These are phyloP conservation scores for Beta vulgaris DNA, from an alignment of 148 eudicot genomes.

Conservation along the genomic window DNA sequence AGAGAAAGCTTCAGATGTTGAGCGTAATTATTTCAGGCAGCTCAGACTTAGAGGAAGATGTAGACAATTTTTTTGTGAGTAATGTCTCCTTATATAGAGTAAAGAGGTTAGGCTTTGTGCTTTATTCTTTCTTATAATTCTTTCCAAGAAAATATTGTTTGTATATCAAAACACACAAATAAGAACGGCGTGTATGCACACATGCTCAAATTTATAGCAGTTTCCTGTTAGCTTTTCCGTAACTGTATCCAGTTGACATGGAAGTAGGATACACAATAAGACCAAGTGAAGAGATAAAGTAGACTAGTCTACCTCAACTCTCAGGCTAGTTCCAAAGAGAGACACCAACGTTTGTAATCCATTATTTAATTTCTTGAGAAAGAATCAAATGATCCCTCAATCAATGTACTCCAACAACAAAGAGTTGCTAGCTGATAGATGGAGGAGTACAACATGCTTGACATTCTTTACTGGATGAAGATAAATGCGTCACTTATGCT, in stretches of 20 bases:
- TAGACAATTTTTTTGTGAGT: no score
- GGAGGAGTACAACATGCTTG: neutral
- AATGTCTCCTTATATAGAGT: no score
- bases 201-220: neutral
- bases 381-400: neutral
- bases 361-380: neutral
- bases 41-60: neutral
- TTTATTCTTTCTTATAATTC: neutral
- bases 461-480: neutral
- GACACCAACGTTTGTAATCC: neutral
- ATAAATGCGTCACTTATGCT: neutral
- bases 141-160: neutral
- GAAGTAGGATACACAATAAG: neutral
- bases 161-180: neutral
- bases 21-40: neutral
- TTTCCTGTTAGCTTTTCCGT: neutral
- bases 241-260: neutral
- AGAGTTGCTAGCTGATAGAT: neutral
- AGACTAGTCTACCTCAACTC: neutral
- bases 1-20: neutral
- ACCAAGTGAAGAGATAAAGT: neutral
- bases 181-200: neutral
- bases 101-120: neutral
- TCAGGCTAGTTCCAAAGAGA: neutral
- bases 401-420: neutral